Base-by-base conservation (phyloP, 2,329 filamentous ascomycete genomes). In the Fusarium denticulatum region DNA sequence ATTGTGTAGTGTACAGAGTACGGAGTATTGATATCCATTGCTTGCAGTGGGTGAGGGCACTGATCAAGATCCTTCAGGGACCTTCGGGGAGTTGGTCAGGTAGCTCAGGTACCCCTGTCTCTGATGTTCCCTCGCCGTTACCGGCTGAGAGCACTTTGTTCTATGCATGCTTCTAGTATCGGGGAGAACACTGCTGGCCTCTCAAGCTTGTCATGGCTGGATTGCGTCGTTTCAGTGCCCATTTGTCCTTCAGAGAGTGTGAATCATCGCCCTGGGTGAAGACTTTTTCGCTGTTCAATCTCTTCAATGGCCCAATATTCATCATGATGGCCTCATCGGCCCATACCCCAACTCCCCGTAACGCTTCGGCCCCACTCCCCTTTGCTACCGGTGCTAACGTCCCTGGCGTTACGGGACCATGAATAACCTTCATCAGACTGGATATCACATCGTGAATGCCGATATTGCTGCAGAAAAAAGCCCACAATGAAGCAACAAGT, bases 311-410 rank as follows among this genome's bases (percentile, higher is more conserved):
- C 39, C 28, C 39, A 55, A 60, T 55, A 37, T 47, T 47, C 46
- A 68, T 71, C 55, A 60, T 30, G 37, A 59, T 72, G 60, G 58
- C 58, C 71, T 73, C 66, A 68, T 73, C 45, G 50, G 34, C 30
- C 67, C 61, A 56, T 60, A 7, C 34, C n/a, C 8, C 52, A 74
- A 74, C 71, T 74, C 71, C 71, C 71, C 67, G 71, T 63, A 37
- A 24, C 42, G 46, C 55, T 20, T 20, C 50, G 46, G 71, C 60
- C 71, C 68, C 71, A 72, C 72, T 63, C 62, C 47, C 59, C 72
- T 46, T 32, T 24, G 50, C 57, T 69, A 62, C 53, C 46, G 50
- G 37, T 64, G 28, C 24, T 69, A 69, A 69, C 28, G 58, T 64
- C 39, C 53, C 59, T 40, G 60, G 24, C 37, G 37, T 18, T 28